Evolutionary conservation across 352 stramenopile species (phyloP), one percentile per base, ranked within the genome.

Genomic region (Peronospora farinosa): DNA sequence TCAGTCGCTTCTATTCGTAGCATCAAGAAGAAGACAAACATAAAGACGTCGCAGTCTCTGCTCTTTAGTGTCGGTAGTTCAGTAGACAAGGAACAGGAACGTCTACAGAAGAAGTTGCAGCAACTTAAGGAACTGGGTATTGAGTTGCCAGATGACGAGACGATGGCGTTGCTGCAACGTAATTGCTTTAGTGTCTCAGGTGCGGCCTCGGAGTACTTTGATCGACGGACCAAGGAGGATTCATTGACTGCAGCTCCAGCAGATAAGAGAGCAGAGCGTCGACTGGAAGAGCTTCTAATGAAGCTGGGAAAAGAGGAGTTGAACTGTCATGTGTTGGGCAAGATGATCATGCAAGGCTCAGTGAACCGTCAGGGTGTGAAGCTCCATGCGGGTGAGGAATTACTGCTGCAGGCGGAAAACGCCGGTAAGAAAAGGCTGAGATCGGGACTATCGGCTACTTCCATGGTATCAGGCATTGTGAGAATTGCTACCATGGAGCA

Each of bases 71-170:
- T 90, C 19, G 79, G 79, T 40, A 88, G 71, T 53, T 87, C 74
- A 5, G 63, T 54, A 2, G 77, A 86, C 35, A 67, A 86, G 43
- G 82, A 89, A 33, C 63, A 71, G 21, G 59, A 74, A 42, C 63
- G 67, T 13, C 44, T 91, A 2, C 47, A 72, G 23, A 79, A 75
- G 51, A 93, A 93, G 57, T 36, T 90, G 32, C 52, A 74, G 44
- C 79, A 93, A 62, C 70, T 93, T 43, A 73, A 69, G 17, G 82
- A 91, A 33, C 56, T 93, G 3, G 78, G 82, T 25, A 88, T 90
- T 32, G 70, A 80, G 1, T 52, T 93, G n/a, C 54, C 72, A 0
- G 41, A 72, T 5, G 62, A 75, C 7, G 63, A 83, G 10, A 52
- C 86, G 45, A 55, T 70, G 54, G 57, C 63, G 41, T 55, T 93